Percentiles rank a stretch among this genome's conserved stretches.
Conservation (phyloP, 306 rosid species). For the Pyrus pyrifolia region DNA sequence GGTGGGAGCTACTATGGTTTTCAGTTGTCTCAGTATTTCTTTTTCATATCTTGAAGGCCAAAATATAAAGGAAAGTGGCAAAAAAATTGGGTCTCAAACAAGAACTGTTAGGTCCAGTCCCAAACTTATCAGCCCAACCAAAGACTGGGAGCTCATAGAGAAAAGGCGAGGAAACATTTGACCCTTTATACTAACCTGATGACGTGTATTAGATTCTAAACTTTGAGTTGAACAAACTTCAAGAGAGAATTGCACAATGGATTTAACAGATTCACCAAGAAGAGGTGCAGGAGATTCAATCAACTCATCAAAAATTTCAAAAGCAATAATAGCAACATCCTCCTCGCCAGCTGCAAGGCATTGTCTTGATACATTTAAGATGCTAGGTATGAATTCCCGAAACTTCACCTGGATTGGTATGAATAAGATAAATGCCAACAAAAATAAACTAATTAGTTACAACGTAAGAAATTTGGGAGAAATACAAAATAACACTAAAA, state of each 20-base stretch:
- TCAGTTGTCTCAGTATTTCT: not conserved
- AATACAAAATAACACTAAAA: not conserved
- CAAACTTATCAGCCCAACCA: not conserved
- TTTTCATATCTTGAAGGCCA: not conserved
- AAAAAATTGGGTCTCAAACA: not conserved
- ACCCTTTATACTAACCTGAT: slow-evolving; percentile 64
- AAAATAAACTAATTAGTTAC: not conserved
- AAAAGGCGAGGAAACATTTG: not conserved
- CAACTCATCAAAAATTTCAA: slow-evolving; percentile 95
- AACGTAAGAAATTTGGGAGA: not conserved
- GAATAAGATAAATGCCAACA: not conserved
- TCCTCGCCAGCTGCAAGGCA: slow-evolving; percentile 98
- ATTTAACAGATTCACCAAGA: slow-evolving; percentile 92
- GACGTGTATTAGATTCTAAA: slow-evolving; percentile 92
- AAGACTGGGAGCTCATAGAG: not conserved
- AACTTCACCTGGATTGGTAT: slow-evolving; percentile 59
- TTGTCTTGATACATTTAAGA: slow-evolving; percentile 84
- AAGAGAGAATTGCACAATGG: slow-evolving; percentile 96
- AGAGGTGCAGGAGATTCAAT: slow-evolving; percentile 99
- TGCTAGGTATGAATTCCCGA: slow-evolving; percentile 96
- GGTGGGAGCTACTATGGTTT: not conserved
- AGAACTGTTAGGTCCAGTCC: not conserved
- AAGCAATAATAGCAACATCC: slow-evolving; percentile 90
- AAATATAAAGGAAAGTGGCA: not conserved
- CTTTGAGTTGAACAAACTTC: slow-evolving; percentile 95